A percentile compares a stretch with the other conserved stretches of the same genome.
Conservation (phyloP, 2,329 filamentous ascomycete species). For the Monosporascus sp. region DNA sequence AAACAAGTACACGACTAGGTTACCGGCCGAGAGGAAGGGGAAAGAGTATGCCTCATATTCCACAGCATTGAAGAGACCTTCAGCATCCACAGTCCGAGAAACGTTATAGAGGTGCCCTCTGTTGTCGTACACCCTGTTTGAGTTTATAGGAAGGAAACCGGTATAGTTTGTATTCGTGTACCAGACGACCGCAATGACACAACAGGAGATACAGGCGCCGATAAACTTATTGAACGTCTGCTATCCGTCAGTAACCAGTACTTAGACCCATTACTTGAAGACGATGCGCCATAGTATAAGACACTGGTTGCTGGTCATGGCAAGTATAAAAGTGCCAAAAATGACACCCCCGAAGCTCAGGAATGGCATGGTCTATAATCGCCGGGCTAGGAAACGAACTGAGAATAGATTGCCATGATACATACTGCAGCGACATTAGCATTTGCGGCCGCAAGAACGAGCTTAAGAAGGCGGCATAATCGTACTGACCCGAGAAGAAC, state of each 20-base stretch:
- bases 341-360: constrained; percentile 15
- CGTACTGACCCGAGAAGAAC: constrained; percentile 1
- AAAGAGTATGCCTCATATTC: constrained; percentile 48
- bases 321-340: too few relatives aligned
- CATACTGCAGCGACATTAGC: neutral
- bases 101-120: constrained; percentile 44
- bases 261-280: too few relatives aligned
- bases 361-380: constrained; percentile 13
- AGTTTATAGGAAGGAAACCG: constrained; percentile 45
- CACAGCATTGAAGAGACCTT: constrained; percentile 38
- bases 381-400: neutral
- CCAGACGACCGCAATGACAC: constrained; percentile 52
- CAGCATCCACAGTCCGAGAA: constrained; percentile 18
- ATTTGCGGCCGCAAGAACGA: neutral
- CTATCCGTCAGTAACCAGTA: constrained; percentile 42
- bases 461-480: neutral
- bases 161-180: constrained; percentile 56
- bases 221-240: constrained; percentile 59
- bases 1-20: constrained; percentile 48
- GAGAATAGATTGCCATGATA: neutral
- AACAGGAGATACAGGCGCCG: constrained; percentile 50
- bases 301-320: too few relatives aligned
- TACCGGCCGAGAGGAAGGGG: constrained; percentile 45
- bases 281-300: too few relatives aligned
- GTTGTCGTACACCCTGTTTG: constrained; percentile 47